Evolutionary conservation across 108 stramenopile genomes (phyloP).

Genomic region (Nitzschia sp.): DNA sequence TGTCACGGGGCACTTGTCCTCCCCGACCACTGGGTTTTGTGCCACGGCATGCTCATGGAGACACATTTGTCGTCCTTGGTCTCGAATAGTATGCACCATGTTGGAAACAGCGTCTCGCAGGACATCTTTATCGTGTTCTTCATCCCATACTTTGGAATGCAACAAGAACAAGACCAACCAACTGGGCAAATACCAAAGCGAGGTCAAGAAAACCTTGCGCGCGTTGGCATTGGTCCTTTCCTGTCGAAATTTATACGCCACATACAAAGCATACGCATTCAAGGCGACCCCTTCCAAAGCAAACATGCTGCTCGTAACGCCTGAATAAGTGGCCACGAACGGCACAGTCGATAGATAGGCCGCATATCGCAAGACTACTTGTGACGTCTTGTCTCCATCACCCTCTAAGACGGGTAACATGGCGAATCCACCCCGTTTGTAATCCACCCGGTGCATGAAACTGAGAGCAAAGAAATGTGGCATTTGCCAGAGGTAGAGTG

Average conservation of each 20-base stretch:
- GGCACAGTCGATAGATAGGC: conserved; percentile 88
- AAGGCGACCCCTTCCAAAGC: conserved; percentile 88
- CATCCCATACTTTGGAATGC: conserved; percentile 88
- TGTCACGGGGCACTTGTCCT: conserved; percentile 43
- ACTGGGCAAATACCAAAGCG: conserved; percentile 96
- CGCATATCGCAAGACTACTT: conserved; percentile 82
- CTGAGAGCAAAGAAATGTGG: conserved; percentile 98
- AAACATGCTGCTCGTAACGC: conserved; percentile 95
- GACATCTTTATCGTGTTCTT: conserved; percentile 50
- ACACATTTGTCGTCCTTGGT: conserved; percentile 78
- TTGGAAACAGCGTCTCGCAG: conserved; percentile 37
- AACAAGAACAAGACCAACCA: conserved; percentile 90
- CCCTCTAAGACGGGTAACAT: conserved; percentile 63
- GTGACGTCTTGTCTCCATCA: conserved; percentile 81
- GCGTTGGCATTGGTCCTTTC: conserved; percentile 94
- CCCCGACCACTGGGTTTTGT: conserved; percentile 4
- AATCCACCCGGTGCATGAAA: conserved; percentile 93
- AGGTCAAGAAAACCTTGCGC: conserved; percentile 90
- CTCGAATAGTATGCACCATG: conserved; percentile 59
- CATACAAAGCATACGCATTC: conserved; percentile 83
- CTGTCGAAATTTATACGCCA: conserved; percentile 75
- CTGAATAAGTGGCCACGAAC: conserved; percentile 68
- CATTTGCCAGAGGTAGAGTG: conserved; percentile 98
- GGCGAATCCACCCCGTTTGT: conserved; percentile 79
- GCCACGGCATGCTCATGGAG: conserved; percentile 63